A percentile compares a stretch with the other conserved stretches of the same genome.
Evolutionary conservation across 1,139 yeast genomes (phyloP).

Genomic region (Chernovozyma sophiae-reginae): DNA sequence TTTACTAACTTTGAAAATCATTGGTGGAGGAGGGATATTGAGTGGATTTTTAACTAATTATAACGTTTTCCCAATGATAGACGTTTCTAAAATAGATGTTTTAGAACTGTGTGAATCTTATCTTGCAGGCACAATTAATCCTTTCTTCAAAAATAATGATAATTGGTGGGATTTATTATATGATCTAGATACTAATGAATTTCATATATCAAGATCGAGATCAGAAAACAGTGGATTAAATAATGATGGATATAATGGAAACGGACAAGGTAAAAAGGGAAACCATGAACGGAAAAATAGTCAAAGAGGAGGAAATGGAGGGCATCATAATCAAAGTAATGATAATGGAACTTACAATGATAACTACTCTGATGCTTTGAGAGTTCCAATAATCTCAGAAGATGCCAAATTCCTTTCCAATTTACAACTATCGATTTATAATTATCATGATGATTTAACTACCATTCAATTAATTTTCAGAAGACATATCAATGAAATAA

Average conservation of each 20-base stretch:
- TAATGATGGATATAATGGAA: not conserved
- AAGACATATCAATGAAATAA: conserved; percentile 45
- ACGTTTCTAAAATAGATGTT: conserved; percentile 56
- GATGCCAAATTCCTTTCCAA: conserved; percentile 46
- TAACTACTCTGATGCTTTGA: conserved; percentile 10
- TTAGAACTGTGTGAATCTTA: conserved; percentile 50
- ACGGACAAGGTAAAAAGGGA: not conserved
- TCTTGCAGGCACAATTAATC: conserved; percentile 66
- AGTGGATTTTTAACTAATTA: conserved; percentile 45
- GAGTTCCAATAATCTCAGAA: conserved; percentile 40
- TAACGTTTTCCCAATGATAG: conserved; percentile 59
- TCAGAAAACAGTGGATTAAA: conserved; percentile 1
- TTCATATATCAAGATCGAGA: conserved; percentile 22
- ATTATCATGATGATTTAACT: conserved; percentile 46
- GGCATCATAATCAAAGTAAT: conserved; percentile 6
- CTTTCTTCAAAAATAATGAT: conserved; percentile 58
- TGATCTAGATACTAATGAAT: conserved; percentile 51
- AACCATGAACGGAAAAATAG: conserved; percentile 5
- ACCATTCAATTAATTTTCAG: conserved; percentile 46
- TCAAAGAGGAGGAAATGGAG: conserved; percentile 24
- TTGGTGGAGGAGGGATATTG: conserved; percentile 57
- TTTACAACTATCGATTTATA: conserved; percentile 40
- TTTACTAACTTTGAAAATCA: conserved; percentile 48
- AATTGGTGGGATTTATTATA: conserved; percentile 56
- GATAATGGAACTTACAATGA: conserved; percentile 9